Base-by-base conservation (phyloP, 1,284 basidiomycete species). In the Trichosporon ovoides region DNA sequence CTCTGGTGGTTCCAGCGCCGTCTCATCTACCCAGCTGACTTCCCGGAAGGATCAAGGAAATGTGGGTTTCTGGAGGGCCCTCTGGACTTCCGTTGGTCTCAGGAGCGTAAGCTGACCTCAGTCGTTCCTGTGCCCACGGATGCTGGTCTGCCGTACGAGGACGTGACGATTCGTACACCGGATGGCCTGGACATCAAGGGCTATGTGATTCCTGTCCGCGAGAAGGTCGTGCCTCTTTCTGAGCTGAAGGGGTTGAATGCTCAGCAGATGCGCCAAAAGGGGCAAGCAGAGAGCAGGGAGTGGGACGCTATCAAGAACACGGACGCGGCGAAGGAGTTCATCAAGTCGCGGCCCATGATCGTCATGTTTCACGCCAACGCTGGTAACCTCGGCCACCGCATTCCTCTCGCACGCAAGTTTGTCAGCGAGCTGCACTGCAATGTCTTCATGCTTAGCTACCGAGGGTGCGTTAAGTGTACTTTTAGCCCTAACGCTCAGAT, bases 341-440 rank as follows among this genome's bases (percentile, higher is more conserved):
- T 84, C 18, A 80, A 84, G 2, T 83, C 80, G 24, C 80, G 89
- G 16, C 91, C 91, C 1, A 94, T 90, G 0, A 81, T 95, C 1
- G 74, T 95, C 56, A 89, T 95, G 84, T 91, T 94, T 64, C 91
- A 95, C 66, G 92, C 92, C 11, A 95, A 95, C 70, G 92, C 81
- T 79, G 76, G 77, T 13, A 79, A 79, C 48, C 75, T 78, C 74
- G 82, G 82, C 0, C 95, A 98, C 72, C 83, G 94, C 19, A 83
- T 98, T 68, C 94, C 95, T 0, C 80, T 98, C 13, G 95, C 90
- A 0, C 84, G 85, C 58, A 83, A 93, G 35, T 95, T 97, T 74
- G 91, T 84, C 71, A 79, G 84, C 46, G 85, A 86, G 67, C 85
- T 93, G 82, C 81, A 88, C n/a, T 78, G 75, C 58, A 78, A 77